Base-by-base conservation (phyloP, 768 basidiomycete genomes). In the Lentinula detonsa region DNA sequence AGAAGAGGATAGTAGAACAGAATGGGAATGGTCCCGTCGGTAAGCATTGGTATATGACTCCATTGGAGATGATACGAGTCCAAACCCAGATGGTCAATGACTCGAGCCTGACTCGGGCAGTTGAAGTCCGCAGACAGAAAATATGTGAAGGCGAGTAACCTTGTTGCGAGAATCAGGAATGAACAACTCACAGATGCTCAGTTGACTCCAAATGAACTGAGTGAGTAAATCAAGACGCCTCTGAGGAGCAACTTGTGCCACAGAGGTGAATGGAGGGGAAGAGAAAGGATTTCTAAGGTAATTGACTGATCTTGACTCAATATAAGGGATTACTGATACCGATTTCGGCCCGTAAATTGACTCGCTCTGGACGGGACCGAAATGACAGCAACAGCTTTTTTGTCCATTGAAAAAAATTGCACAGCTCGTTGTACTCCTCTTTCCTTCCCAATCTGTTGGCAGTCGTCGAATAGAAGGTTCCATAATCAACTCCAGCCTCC, bases 11-110 rank as follows among this genome's bases (percentile, higher is more conserved):
- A 59, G 33, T 11, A 49, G 45, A 45, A 50, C 50, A 33, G 49
- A 52, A 18, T 49, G 50, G 18, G 59, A 52, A 51, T 52, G 59
- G 13, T 42, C 40, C 59, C 59, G 52, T 60, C 59, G 59, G 28
- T 60, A 60, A 23, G 40, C 40, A 40, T 56, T 43, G 23, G 55
- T 5, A 28, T 40, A 45, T 10, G 55, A 56, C 55, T 56, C 55
- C 55, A 56, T 56, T 56, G 39, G 55, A 56, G 55, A 56, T 10
- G 37, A 56, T 56, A 56, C 55, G 55, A 40, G 37, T 43, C 55
- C 55, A 18, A 56, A 45, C 39, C 54, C 5, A 7, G 43, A 39
- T 11, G 35, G n/a, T 54, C 6, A 3, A 40, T 28, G 28, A 28
- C 28, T 28, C 28, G 28, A 28, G 28, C 28, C 28, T 56, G 39